Evolutionary conservation across 805 yeast genomes (phyloP), one percentile per base, ranked within the genome.

Genomic region (Brettanomyces custersianus): DNA sequence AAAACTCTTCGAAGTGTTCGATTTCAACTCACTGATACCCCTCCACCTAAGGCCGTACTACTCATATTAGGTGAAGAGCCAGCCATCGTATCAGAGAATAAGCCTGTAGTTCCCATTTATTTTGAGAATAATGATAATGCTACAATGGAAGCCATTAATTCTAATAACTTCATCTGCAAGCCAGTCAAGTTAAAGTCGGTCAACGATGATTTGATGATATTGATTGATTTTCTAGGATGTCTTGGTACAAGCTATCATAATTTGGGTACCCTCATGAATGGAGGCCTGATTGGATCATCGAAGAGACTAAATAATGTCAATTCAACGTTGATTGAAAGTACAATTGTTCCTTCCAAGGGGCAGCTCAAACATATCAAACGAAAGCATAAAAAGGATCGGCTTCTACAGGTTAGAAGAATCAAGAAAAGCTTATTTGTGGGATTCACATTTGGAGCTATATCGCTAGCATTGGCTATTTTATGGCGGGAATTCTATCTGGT

Each of bases 111-210:
- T n/a, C n/a, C n/a, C n/a, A n/a, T n/a, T n/a, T n/a, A n/a, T n/a
- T n/a, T n/a, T n/a, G n/a, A n/a, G n/a, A n/a, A n/a, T n/a, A n/a
- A n/a, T n/a, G n/a, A n/a, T n/a, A n/a, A n/a, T n/a, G n/a, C n/a
- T n/a, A n/a, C n/a, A n/a, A n/a, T n/a, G n/a, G n/a, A n/a, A n/a
- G n/a, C n/a, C n/a, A n/a, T n/a, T n/a, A n/a, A n/a, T n/a, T n/a
- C n/a, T n/a, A n/a, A n/a, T 11, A 35, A 51, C 41, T 48, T 49
- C 52, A 42, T 60, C n/a, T 59, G 64, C 39, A 49, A 57, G 27
- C 63, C 65, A 2, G 41, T 60, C 5, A 33, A 30, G 23, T 35
- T 60, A 31, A 41, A 44, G 24, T 46, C 58, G 2, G 35, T 55
- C 4, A 40, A 51, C 28, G 55, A 54, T 38, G 61, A 59, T 33